Evolutionary conservation across 805 yeast species (phyloP).

Genomic region (Torulaspora quercuum): DNA sequence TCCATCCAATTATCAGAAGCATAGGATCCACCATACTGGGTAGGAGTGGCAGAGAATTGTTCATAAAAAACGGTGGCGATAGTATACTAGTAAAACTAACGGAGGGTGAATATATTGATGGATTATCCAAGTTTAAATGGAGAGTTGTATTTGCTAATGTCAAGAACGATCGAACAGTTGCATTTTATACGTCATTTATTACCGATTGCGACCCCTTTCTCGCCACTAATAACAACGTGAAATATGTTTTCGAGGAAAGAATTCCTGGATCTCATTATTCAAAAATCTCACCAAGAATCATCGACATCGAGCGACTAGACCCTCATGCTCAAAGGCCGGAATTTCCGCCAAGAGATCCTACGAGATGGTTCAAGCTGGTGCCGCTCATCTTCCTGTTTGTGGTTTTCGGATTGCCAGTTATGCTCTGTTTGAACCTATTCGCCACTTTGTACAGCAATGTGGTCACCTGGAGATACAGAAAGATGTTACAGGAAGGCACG

Average conservation of each 20-base stretch:
- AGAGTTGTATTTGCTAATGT: constrained; percentile 68
- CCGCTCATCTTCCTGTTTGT: constrained; percentile 11
- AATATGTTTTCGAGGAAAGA: constrained; percentile 47
- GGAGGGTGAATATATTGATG: constrained; percentile 47
- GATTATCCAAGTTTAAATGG: constrained; percentile 53
- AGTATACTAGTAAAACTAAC: constrained; percentile 44
- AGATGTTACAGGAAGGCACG: constrained; percentile 23
- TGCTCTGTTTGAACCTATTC: constrained; percentile 25
- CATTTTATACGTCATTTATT: constrained; percentile 80
- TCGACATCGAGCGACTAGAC: constrained; percentile 27
- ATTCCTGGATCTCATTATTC: constrained; percentile 27
- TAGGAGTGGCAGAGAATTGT: constrained; percentile 70
- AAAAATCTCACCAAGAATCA: constrained; percentile 26
- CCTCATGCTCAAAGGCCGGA: constrained; percentile 9
- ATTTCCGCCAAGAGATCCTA: constrained; percentile 3
- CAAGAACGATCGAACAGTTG: constrained; percentile 79
- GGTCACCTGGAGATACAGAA: constrained; percentile 28
- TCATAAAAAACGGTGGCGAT: constrained; percentile 45
- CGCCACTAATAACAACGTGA: constrained; percentile 46
- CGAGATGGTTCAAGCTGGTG: constrained; percentile 9
- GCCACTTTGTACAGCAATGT: constrained; percentile 34
- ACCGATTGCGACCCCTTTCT: constrained; percentile 73
- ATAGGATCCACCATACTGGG: constrained; percentile 58
- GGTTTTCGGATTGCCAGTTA: constrained; percentile 27
- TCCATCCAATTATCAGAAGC: constrained; percentile 41